phyloP scores from a whole-genome alignment of 441 rosid genomes.

The Metrosideros polymorpha region DNA sequence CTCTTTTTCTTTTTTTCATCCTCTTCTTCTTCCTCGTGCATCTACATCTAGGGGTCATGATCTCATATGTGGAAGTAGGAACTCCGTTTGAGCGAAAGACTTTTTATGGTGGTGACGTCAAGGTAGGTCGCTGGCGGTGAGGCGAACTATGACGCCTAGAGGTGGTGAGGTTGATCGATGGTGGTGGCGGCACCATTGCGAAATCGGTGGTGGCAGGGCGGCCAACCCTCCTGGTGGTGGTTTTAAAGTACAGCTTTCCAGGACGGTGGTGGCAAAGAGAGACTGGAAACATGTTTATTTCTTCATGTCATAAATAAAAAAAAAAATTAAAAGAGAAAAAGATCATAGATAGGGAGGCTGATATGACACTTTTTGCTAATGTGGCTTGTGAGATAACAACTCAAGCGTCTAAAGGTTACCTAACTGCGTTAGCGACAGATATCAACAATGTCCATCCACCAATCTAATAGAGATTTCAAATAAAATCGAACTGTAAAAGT shows the following conservation, averaged over 20 bases:
- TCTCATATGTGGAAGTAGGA: neutral
- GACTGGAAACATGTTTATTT: neutral
- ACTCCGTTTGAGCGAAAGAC: neutral
- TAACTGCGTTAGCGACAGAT: fast-evolving
- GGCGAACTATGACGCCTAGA: neutral
- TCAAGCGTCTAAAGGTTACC: neutral
- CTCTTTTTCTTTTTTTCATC: neutral
- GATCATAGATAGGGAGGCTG: neutral
- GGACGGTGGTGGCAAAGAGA: neutral
- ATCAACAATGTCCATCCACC: neutral
- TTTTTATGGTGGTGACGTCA: neutral
- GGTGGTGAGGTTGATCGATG: neutral
- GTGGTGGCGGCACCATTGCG: neutral
- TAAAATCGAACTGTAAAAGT: neutral
- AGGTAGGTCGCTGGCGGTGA: neutral
- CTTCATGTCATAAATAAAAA: neutral
- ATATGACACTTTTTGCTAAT: neutral
- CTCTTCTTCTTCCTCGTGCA: neutral
- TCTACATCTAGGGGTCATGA: neutral
- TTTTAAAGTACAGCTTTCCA: neutral
- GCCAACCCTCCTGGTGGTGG: neutral
- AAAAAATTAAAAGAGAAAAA: neutral
- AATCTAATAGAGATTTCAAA: neutral
- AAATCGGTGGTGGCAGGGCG: neutral
- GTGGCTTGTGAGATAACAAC: neutral